phyloP scores from a whole-genome alignment of 345 rosid genomes.

The Heritiera fomes region DNA sequence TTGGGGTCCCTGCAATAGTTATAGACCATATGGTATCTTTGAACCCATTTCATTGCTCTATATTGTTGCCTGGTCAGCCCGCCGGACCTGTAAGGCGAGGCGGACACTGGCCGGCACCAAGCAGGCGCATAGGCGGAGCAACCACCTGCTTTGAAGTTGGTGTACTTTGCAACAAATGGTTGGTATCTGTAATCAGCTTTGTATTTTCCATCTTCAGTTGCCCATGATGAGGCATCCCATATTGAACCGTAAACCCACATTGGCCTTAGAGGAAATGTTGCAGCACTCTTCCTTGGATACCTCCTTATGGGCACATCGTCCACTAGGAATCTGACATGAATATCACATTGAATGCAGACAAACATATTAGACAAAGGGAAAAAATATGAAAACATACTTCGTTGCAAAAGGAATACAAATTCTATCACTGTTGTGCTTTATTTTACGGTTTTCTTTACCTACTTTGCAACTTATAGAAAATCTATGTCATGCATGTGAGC shows the following conservation, averaged over 20 bases:
- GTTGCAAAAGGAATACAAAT: background rate
- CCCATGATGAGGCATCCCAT: conserved; percentile 99
- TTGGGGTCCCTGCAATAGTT: conserved; percentile 75
- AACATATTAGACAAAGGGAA: background rate
- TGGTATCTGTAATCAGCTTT: conserved; percentile 90
- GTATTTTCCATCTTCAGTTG: conserved; percentile 94
- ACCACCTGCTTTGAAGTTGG: conserved; percentile 71
- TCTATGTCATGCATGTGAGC: conserved; percentile 10
- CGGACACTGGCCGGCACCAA: conserved; percentile 66
- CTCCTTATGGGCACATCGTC: conserved; percentile 95
- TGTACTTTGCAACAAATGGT: conserved; percentile 76
- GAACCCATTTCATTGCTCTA: conserved; percentile 87
- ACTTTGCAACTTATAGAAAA: background rate
- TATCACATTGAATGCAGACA: background rate
- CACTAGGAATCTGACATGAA: conserved; percentile 73
- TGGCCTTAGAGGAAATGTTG: conserved; percentile 86
- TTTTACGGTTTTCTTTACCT: background rate
- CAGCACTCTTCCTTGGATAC: conserved; percentile 73
- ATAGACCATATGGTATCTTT: conserved; percentile 60
- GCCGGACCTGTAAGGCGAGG: conserved; percentile 71
- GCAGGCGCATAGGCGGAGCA: conserved; percentile 71
- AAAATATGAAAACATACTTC: background rate
- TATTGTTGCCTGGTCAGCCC: conserved; percentile 63
- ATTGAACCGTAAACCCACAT: conserved; percentile 97
- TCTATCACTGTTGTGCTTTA: no score